Evolutionary conservation across 495 filamentous ascomycete genomes (phyloP), one percentile per base, ranked within the genome.

Genomic region (Penicillium alfredii): DNA sequence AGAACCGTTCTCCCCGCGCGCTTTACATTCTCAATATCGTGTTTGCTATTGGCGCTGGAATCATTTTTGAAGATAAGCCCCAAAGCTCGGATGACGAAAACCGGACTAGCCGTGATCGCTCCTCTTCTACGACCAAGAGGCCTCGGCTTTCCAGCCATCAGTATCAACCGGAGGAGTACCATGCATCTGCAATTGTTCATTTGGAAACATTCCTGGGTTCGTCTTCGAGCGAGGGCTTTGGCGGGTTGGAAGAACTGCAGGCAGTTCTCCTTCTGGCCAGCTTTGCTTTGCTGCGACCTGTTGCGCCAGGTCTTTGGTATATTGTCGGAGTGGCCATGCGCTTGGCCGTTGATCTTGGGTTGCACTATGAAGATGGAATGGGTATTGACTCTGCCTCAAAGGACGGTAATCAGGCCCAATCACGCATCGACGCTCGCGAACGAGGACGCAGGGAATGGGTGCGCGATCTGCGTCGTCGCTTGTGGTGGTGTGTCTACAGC

Each of bases 401-500:
- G 33, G 64, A 64, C 3, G 56, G 55, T 3, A 44, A 55, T 7
- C 58, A 56, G 30, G 44, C 56, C 4, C 56, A 61, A 21, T 22
- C 42, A 21, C 56, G 54, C 12, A 60, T 72, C 8, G 73, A 77
- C 46, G 60, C 62, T 11, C 71, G 70, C 30, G 76, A 90, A 61
- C 73, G 75, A 33, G 89, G 89, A 10, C 76, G 84, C 10, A 71
- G 86, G 30, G 80, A 94, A 66, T 97, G 86, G 75, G 71, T 86
- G 13, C 81, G 90, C 14, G 90, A 97, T 55, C 69, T 94, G 23
- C 78, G 89, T 30, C 74, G 90, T 40, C 76, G 90, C 17, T 67
- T 97, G 12, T 97, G 90, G 88, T 97, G 90, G 90, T 94, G 87
- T 63, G 85, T 86, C 1, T 97, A 97, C 56, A 88, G 85, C 19